Conservation (phyloP, 1,284 basidiomycete genomes). For the Laetiporus sulphureus region DNA sequence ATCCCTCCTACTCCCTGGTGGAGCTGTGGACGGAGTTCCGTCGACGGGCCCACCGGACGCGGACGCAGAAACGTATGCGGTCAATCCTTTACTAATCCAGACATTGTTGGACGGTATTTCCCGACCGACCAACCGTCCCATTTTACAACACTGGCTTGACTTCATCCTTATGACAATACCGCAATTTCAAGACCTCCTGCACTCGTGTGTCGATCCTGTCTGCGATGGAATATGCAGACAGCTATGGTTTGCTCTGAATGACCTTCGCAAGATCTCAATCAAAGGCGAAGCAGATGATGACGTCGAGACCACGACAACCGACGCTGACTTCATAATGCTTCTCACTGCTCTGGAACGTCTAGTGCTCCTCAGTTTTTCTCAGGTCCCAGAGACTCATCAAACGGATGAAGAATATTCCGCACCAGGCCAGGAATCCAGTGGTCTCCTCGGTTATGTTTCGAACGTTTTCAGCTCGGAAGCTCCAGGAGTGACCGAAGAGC, state of each 20-base stretch:
- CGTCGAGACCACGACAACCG: conserved; percentile 49
- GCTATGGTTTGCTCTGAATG: conserved; percentile 51
- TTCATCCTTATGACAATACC: conserved; percentile 90
- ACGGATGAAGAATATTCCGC: conserved; percentile 50
- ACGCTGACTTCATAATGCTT: conserved; percentile 81
- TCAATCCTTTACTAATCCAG: conserved; percentile 70
- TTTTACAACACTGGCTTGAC: conserved; percentile 94
- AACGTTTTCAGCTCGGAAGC: conserved; percentile 70
- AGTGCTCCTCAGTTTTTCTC: conserved; percentile 57
- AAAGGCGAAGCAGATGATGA: conserved; percentile 31
- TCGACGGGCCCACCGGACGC: conserved; percentile 16
- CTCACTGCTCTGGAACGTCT: conserved; percentile 81
- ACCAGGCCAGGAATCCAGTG: conserved; percentile 43
- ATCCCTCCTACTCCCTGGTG: too few relatives aligned
- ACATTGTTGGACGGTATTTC: conserved; percentile 80
- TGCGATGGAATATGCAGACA: conserved; percentile 80
- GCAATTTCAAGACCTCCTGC: conserved; percentile 69
- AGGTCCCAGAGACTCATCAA: conserved; percentile 41
- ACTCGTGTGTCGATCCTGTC: conserved; percentile 67
- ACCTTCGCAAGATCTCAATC: conserved; percentile 42
- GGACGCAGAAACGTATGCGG: conserved; percentile 31
- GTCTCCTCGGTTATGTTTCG: conserved; percentile 76
- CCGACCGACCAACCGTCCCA: conserved; percentile 60
- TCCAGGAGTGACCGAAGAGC: conserved; percentile 42
- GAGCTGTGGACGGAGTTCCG: too few relatives aligned